Conservation (phyloP, 768 basidiomycete species). For the Collybia nuda region DNA sequence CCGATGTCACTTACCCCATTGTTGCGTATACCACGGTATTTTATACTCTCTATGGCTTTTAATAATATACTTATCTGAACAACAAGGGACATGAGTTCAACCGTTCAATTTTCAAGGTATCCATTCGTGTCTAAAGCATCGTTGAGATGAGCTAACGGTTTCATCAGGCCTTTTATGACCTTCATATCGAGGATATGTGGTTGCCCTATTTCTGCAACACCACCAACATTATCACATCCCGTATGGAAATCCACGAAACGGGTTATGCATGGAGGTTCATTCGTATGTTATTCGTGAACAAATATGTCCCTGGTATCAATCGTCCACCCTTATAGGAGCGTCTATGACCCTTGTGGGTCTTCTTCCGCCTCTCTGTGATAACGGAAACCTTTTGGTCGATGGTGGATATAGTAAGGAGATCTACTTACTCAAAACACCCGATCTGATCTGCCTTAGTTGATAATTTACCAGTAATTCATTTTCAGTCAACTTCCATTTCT, state of each 20-base stretch:
- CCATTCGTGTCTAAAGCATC: not conserved
- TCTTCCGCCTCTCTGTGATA: conserved; percentile 91
- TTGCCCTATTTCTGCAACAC: conserved; percentile 97
- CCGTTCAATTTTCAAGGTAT: conserved; percentile 87
- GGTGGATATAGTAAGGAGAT: conserved; percentile 75
- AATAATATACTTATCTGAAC: not conserved
- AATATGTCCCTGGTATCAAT: conserved; percentile 6
- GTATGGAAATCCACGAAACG: conserved; percentile 96
- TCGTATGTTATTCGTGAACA: conserved; percentile 41
- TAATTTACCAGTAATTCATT: conserved; percentile 73
- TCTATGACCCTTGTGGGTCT: conserved; percentile 98
- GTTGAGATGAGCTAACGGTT: not conserved
- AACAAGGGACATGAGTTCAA: conserved; percentile 91
- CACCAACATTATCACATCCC: conserved; percentile 93
- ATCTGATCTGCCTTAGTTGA: conserved; percentile 55
- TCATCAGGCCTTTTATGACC: conserved; percentile 80
- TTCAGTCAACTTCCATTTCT: not conserved
- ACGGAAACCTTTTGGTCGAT: conserved; percentile 90
- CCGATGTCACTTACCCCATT: conserved; percentile 90
- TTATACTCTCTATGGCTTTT: conserved; percentile 6
- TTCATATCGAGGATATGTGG: conserved; percentile 99
- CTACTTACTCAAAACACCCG: not conserved
- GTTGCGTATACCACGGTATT: conserved; percentile 86
- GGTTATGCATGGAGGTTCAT: conserved; percentile 99
- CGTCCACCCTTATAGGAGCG: conserved; percentile 55